These are phyloP conservation scores for Erodium moschatum DNA, from an alignment of 441 rosid genomes.

Conservation along the genomic window DNA sequence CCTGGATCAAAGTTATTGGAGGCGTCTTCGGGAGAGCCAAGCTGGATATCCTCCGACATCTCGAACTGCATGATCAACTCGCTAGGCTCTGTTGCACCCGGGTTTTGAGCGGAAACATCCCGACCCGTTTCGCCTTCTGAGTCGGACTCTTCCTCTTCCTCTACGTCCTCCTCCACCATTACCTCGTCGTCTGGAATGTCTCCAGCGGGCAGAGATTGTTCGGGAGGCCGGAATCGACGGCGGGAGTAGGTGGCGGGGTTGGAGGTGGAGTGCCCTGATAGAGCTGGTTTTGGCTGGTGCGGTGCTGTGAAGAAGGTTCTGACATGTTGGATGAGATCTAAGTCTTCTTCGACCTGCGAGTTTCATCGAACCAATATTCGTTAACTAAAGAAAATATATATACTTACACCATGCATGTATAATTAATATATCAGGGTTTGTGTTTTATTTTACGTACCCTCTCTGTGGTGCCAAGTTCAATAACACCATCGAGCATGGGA, in stretches of 20 bases:
- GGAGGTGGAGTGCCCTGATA: conserved; percentile 72
- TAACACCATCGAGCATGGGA: conserved; percentile 77
- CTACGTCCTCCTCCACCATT: conserved; percentile 30
- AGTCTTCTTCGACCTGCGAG: conserved; percentile 49
- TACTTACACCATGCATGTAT: neutral
- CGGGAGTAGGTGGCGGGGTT: conserved; percentile 37
- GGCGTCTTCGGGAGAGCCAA: conserved; percentile 63
- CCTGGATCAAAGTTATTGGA: conserved; percentile 30
- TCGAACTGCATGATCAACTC: conserved; percentile 45
- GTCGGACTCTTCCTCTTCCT: conserved; percentile 35
- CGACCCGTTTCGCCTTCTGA: conserved; percentile 42
- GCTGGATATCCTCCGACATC: conserved; percentile 61
- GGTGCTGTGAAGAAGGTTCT: conserved; percentile 48
- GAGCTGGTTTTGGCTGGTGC: conserved; percentile 62
- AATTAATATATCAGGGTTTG: too few relatives aligned
- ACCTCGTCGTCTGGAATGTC: conserved; percentile 16
- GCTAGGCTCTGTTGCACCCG: conserved; percentile 38
- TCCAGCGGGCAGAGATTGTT: too few relatives aligned
- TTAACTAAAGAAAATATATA: too few relatives aligned
- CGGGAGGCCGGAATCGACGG: conserved; percentile 23
- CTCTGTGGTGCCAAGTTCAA: conserved; percentile 69
- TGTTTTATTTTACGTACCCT: conserved; percentile 32
- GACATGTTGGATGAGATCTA: conserved; percentile 40
- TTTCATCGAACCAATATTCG: too few relatives aligned
- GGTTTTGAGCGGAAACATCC: too few relatives aligned